These are phyloP conservation scores for Nematocida sp. DNA, from an alignment of 371 early-diverging fungal species.

Conservation along the genomic window DNA sequence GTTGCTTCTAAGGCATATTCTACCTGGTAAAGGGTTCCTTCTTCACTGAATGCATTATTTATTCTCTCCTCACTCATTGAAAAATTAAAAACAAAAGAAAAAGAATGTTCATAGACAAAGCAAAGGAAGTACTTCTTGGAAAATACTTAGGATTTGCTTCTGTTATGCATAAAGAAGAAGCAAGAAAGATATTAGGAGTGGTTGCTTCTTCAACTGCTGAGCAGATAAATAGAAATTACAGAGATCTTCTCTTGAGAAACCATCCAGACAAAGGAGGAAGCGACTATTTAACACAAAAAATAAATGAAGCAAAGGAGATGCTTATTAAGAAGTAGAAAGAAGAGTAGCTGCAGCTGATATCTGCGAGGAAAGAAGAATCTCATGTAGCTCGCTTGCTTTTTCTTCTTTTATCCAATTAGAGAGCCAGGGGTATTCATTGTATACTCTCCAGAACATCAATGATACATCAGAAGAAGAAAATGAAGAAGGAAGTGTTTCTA, in stretches of 20 bases:
- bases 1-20: constrained; percentile 68
- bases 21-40: constrained; percentile 65
- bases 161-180: constrained; percentile 31
- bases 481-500: too few relatives aligned
- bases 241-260: constrained; percentile 17
- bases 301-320: constrained; percentile 46
- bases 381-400: too few relatives aligned
- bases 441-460: too few relatives aligned
- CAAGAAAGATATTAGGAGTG: constrained; percentile 10
- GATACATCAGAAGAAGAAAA: too few relatives aligned
- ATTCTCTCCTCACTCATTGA: constrained; percentile 37
- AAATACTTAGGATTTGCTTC: constrained; percentile 22
- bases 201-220: too few relatives aligned
- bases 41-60: constrained; percentile 63
- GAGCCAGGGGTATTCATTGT: too few relatives aligned
- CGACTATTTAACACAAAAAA: constrained; percentile 36
- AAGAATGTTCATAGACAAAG: constrained; percentile 3
- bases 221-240: constrained; percentile 19
- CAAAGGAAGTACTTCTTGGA: constrained; percentile 20
- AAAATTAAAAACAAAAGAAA: constrained; percentile 9
- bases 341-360: background rate
- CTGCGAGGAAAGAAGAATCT: background rate
- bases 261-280: constrained; percentile 50
- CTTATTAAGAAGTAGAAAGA: constrained; percentile 6
- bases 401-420: too few relatives aligned